Evolutionary conservation across 2,329 filamentous ascomycete genomes (phyloP), one percentile per base, ranked within the genome.

Genomic region (Phaeosphaeriaceae sp.): DNA sequence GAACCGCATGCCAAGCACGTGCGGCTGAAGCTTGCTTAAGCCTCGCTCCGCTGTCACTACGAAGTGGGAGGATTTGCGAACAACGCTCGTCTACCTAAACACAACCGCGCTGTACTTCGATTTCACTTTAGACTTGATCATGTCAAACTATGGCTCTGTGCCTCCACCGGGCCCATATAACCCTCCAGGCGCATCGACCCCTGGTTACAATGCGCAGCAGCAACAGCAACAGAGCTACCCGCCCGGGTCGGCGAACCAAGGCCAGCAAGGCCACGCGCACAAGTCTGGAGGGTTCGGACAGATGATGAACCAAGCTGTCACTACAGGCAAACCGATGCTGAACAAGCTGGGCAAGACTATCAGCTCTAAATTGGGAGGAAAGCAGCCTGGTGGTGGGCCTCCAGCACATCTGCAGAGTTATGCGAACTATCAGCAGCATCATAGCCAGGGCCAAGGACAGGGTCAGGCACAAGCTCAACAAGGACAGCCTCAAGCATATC

Each of bases 281-380:
- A 74, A 71, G 58, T 48, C 60, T 22, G 66, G 58, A 2, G 69
- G 66, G 0, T 69, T 76, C 45, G 72, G 72, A 1, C 64, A 69
- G 36, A 74, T 74, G 63, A 62, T 77, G 60, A 72, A 77, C 31
- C 74, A 76, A 55, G 74, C 73, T 2, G 72, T 76, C 9, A 73
- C 71, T 1, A 74, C 68, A 0, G 65, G 71, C n/a, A 77, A 76
- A 60, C 74, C 74, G 1, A 72, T 76, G 68, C 31, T 76, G 51
- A 70, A 76, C 55, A 77, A 76, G 58, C 50, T 77, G 41, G 67
- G 70, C 46, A 77, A 77, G 67, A 72, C 70, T 9, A 73, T 77
- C 24, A 75, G 70, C 66, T 74, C 72, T 9, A 74, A 71, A 57
- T 53, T 76, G 22, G 66, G 70, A 9, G 68, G 60, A 53, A 75